phyloP scores from a whole-genome alignment of 2,329 filamentous ascomycete genomes.

The Colletotrichum destructivum region DNA sequence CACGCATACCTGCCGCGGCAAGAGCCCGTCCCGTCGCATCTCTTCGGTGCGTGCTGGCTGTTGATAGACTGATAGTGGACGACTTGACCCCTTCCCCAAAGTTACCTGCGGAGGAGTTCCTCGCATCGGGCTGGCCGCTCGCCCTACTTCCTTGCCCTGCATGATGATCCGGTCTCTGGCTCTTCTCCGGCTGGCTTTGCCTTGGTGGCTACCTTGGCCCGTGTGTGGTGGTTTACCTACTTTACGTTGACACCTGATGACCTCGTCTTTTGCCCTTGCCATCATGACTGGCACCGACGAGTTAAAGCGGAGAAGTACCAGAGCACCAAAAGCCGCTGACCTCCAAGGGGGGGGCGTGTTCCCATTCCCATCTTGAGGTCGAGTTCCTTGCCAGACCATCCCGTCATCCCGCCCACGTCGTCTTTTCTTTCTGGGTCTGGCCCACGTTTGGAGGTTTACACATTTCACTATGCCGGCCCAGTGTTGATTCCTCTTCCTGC shows the following conservation, averaged over 20 bases:
- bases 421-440: conserved; percentile 37
- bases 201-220: conserved; percentile 15
- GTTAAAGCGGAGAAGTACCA: conserved; percentile 11
- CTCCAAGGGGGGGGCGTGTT: conserved; percentile 21
- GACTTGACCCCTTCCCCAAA: conserved; percentile 16
- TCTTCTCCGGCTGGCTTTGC: conserved; percentile 2
- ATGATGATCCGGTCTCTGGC: not conserved
- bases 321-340: conserved; percentile 9
- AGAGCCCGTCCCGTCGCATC: no score
- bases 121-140: conserved; percentile 26
- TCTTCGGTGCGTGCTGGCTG: not conserved
- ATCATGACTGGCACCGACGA: not conserved
- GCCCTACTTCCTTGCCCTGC: conserved; percentile 26
- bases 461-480: conserved; percentile 19
- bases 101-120: conserved; percentile 17
- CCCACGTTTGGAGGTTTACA: conserved; percentile 38
- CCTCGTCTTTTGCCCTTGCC: conserved; percentile 25
- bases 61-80: conserved; percentile 16
- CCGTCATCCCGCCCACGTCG: conserved; percentile 18
- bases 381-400: conserved; percentile 20
- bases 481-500: conserved; percentile 11
- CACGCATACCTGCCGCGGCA: conserved; percentile 6
- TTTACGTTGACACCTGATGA: conserved; percentile 32
- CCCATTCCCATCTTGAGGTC: conserved; percentile 33
- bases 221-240: conserved; percentile 7